A percentile compares a stretch with the other conserved stretches of the same genome.
Conservation (phyloP, 305 asterid genomes). For the Rubia tinctorum region DNA sequence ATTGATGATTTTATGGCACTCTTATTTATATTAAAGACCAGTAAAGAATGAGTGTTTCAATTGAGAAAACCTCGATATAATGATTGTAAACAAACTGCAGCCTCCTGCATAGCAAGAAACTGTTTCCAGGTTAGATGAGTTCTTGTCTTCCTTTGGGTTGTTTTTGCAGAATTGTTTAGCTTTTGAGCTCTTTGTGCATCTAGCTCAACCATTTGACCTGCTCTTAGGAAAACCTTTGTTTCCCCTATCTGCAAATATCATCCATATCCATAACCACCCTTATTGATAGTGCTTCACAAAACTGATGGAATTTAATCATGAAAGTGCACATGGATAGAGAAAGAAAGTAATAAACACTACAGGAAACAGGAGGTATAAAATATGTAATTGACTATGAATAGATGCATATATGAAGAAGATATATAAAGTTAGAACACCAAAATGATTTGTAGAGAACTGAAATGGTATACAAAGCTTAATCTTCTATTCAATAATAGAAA, state of each 20-base stretch:
- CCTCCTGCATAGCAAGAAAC: constrained; percentile 65
- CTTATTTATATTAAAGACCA: too few relatives aligned
- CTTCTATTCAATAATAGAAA: not conserved
- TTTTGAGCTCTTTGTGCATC: constrained; percentile 84
- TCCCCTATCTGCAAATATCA: constrained; percentile 69
- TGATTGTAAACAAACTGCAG: constrained; percentile 67
- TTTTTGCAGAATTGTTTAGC: constrained; percentile 72
- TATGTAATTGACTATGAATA: not conserved
- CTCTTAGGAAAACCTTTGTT: constrained; percentile 84
- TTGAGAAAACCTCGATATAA: constrained; percentile 67
- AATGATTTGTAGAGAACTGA: not conserved
- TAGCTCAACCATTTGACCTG: constrained; percentile 97
- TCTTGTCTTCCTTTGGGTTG: constrained; percentile 68
- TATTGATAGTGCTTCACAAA: constrained; percentile 4
- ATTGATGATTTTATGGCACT: too few relatives aligned
- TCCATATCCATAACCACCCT: constrained; percentile 10
- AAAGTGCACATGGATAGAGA: not conserved
- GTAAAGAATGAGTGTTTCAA: constrained; percentile 2
- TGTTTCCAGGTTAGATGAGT: constrained; percentile 67
- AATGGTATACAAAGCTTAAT: not conserved
- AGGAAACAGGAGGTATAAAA: not conserved
- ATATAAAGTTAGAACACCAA: too few relatives aligned
- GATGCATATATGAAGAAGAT: not conserved
- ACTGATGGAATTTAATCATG: not conserved
- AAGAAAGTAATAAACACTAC: not conserved